Percentiles rank a stretch among this genome's conserved stretches.
phyloP scores from a whole-genome alignment of 208 protist genomes.

The Entamoeba nuttalli region DNA sequence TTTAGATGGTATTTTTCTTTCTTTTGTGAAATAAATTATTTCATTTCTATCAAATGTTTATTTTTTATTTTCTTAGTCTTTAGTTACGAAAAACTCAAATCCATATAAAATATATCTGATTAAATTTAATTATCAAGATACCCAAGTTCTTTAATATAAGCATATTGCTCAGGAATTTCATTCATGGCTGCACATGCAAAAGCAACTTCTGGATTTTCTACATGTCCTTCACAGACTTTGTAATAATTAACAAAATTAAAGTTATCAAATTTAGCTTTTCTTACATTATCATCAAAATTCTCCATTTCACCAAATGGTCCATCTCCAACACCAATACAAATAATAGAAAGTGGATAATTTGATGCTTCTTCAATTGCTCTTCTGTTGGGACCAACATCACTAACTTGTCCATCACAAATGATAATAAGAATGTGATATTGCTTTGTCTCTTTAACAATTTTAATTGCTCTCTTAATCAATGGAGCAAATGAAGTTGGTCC shows the following conservation, averaged over 20 bases:
- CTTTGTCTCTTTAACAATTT: not conserved
- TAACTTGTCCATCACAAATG: not conserved
- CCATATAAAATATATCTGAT: too few relatives aligned
- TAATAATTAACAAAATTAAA: not conserved
- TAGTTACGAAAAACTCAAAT: too few relatives aligned
- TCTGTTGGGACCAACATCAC: not conserved
- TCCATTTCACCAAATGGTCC: not conserved
- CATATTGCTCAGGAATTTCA: not conserved
- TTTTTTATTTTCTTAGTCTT: too few relatives aligned
- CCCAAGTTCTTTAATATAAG: not conserved
- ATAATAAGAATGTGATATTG: not conserved
- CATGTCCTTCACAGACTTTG: not conserved
- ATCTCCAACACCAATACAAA: not conserved
- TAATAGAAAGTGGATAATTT: not conserved
- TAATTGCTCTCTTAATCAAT: not conserved
- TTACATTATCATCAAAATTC: not conserved
- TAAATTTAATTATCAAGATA: not conserved
- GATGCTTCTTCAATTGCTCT: not conserved
- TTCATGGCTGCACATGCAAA: not conserved
- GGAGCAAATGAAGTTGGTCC: not conserved
- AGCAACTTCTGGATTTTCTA: not conserved
- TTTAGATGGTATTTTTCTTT: too few relatives aligned
- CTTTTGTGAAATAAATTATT: too few relatives aligned
- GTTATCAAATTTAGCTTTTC: not conserved
- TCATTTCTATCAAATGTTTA: too few relatives aligned